A percentile compares a stretch with the other conserved stretches of the same genome.
phyloP scores from a whole-genome alignment of 1,284 basidiomycete genomes.

The Phellopilus nigrolimitatus region DNA sequence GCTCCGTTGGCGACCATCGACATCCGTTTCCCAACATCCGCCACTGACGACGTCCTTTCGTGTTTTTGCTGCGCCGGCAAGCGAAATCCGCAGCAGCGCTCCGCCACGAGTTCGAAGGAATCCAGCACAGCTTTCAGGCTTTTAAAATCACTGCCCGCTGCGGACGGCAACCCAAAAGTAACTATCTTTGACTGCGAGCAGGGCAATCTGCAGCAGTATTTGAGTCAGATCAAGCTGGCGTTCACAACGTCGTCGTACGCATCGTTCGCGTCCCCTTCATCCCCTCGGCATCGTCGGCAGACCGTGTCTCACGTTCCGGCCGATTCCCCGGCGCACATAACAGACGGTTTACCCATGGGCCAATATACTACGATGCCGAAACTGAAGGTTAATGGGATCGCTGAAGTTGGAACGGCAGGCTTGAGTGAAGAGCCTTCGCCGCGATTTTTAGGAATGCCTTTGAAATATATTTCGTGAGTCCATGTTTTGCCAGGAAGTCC shows the following conservation, averaged over 20 bases:
- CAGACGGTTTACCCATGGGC: slow-evolving; percentile 4
- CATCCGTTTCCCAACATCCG: not conserved
- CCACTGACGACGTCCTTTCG: not conserved
- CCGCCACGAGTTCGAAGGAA: not conserved
- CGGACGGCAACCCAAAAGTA: slow-evolving; percentile 10
- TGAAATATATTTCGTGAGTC: slow-evolving; percentile 62
- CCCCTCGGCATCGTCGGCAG: slow-evolving; percentile 18
- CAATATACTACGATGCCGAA: slow-evolving; percentile 11
- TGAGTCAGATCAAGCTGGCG: slow-evolving; percentile 13
- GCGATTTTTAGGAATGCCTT: slow-evolving; percentile 47
- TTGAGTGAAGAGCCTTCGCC: slow-evolving; percentile 21
- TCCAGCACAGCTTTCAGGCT: slow-evolving; percentile 7
- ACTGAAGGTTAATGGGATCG: slow-evolving; percentile 10
- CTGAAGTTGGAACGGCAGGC: slow-evolving; percentile 6
- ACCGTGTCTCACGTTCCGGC: slow-evolving; percentile 10
- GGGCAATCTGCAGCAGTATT: slow-evolving; percentile 3
- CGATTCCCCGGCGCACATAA: not conserved
- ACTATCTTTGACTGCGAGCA: not conserved
- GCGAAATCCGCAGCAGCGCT: slow-evolving; percentile 11
- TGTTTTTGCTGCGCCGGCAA: too few relatives aligned
- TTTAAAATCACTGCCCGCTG: not conserved
- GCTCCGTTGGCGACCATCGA: too few relatives aligned
- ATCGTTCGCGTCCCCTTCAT: slow-evolving; percentile 14
- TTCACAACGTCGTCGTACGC: slow-evolving; percentile 14
- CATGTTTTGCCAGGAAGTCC: slow-evolving; percentile 6